A percentile compares a stretch with the other conserved stretches of the same genome.
These are phyloP conservation scores for Ustilago lituana DNA, from an alignment of 1,284 basidiomycete species.

Conservation along the genomic window DNA sequence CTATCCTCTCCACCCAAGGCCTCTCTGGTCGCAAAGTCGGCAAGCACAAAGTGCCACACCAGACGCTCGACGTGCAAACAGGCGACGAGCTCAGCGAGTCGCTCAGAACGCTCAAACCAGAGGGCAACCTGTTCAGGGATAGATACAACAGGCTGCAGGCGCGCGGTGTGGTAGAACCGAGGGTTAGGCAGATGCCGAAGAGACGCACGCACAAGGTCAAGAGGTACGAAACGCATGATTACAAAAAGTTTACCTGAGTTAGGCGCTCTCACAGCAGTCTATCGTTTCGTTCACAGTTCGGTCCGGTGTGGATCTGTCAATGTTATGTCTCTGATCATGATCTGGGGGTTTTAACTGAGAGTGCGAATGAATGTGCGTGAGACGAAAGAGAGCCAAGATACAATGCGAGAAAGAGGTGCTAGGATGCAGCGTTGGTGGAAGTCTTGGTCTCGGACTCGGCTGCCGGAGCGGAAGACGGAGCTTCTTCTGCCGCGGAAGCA, in stretches of 20 bases:
- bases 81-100: conserved; percentile 90
- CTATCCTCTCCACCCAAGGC: conserved; percentile 35
- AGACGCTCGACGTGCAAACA: conserved; percentile 77
- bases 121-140: conserved; percentile 91
- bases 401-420: no score
- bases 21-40: conserved; percentile 52
- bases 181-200: conserved; percentile 62
- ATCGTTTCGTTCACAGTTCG: no score
- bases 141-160: conserved; percentile 84
- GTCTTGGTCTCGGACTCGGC: no score
- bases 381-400: no score
- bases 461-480: no score
- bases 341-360: no score
- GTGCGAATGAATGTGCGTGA: no score
- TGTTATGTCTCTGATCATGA: no score
- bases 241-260: conserved; percentile 47
- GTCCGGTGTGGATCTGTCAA: no score
- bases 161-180: conserved; percentile 79
- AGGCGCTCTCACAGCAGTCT: no score
- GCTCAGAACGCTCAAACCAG: conserved; percentile 84
- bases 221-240: conserved; percentile 47
- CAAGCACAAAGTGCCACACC: conserved; percentile 41
- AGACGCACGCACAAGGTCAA: conserved; percentile 30
- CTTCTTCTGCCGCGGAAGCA: no score
- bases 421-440: no score